These are phyloP conservation scores for Leptographium radiaticola DNA, from an alignment of 2,329 filamentous ascomycete genomes.

Conservation along the genomic window DNA sequence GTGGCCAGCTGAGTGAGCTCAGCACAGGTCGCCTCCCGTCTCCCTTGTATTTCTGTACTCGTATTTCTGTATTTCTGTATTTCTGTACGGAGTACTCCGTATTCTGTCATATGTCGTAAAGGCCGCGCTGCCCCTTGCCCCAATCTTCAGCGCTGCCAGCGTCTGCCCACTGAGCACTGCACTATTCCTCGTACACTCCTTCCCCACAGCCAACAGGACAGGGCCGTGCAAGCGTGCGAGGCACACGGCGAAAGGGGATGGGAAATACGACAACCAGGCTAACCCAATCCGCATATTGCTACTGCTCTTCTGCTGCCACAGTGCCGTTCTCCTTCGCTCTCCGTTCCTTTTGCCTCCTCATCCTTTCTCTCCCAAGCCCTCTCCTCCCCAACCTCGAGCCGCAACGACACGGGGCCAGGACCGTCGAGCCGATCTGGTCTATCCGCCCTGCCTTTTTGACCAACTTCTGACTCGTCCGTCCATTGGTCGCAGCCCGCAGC, in stretches of 20 bases:
- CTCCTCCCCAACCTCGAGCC: background rate
- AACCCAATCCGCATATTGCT: constrained; percentile 4
- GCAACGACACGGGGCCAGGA: background rate
- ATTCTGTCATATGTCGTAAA: no score
- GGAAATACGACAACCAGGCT: constrained; percentile 1
- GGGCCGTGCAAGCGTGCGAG: no score
- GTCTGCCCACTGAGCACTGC: no score
- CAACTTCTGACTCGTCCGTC: background rate
- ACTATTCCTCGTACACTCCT: no score
- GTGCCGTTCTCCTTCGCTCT: background rate
- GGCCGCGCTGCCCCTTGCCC: no score
- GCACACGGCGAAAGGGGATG: background rate
- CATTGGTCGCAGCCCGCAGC: background rate
- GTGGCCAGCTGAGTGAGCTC: no score
- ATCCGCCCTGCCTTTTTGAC: background rate
- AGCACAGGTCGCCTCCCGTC: no score
- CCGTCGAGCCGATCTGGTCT: background rate
- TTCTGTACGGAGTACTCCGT: no score
- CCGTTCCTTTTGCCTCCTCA: background rate
- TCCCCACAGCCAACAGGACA: no score
- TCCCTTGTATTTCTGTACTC: no score
- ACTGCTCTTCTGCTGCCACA: background rate
- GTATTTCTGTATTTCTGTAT: no score
- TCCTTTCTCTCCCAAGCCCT: background rate
- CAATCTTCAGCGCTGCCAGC: no score